These are phyloP conservation scores for Dianthus caryophyllus DNA, from an alignment of 148 eudicot genomes.

Conservation along the genomic window DNA sequence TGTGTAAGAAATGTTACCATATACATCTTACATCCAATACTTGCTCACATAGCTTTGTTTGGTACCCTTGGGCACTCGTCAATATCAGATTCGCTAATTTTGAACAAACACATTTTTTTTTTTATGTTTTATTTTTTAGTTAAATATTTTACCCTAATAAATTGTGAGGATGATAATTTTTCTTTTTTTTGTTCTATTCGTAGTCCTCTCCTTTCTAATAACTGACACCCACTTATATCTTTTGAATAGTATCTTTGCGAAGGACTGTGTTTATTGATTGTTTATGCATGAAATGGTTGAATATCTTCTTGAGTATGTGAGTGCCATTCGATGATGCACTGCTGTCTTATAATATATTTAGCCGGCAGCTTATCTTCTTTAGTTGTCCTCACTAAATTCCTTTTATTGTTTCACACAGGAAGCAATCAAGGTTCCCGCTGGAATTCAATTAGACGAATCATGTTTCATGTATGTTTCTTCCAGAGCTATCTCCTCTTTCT, in stretches of 20 bases:
- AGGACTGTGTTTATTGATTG: slow-evolving; percentile 2
- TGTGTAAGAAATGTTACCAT: background rate
- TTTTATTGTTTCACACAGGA: background rate
- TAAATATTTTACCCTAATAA: too few species aligned
- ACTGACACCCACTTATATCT: background rate
- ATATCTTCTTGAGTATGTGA: background rate
- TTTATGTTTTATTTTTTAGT: too few species aligned
- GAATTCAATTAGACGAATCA: background rate
- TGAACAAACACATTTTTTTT: too few species aligned
- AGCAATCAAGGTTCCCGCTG: background rate
- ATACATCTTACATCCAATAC: too few species aligned
- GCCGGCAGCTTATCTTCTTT: background rate
- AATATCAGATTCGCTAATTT: too few species aligned
- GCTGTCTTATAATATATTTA: background rate
- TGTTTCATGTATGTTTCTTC: slow-evolving; percentile 3
- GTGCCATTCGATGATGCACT: background rate
- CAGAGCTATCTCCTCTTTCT: background rate
- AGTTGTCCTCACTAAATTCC: background rate
- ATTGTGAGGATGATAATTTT: too few species aligned
- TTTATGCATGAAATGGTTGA: slow-evolving; percentile 6
- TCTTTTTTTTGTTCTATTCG: background rate
- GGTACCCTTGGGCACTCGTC: background rate
- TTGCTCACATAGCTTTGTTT: background rate
- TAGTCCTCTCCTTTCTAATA: background rate
- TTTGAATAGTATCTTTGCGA: background rate